phyloP scores from a whole-genome alignment of 106 monocot genomes.

The Dendrobium officinale region DNA sequence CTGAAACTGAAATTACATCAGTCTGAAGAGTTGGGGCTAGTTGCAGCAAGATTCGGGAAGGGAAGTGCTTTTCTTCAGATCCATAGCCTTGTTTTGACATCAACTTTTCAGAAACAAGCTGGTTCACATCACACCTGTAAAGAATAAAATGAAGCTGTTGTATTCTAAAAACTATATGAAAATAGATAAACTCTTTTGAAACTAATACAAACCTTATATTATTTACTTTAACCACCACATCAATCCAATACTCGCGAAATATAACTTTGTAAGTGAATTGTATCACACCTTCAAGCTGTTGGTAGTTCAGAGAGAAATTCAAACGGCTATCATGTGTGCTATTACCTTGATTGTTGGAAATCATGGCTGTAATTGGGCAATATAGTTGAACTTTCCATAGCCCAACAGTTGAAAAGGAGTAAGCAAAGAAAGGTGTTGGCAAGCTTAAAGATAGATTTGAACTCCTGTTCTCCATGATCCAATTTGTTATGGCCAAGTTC shows the following conservation, averaged over 20 bases:
- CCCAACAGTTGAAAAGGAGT: conserved; percentile 39
- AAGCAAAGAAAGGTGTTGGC: conserved; percentile 50
- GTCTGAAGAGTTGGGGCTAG: conserved; percentile 31
- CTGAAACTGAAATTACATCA: conserved; percentile 29
- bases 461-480: conserved; percentile 33
- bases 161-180: not conserved
- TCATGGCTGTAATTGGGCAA: conserved; percentile 68
- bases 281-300: conserved; percentile 49
- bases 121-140: conserved; percentile 30
- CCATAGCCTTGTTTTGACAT: conserved; percentile 31
- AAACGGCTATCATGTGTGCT: conserved; percentile 46
- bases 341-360: conserved; percentile 18
- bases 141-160: not conserved
- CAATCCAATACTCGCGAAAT: conserved; percentile 16
- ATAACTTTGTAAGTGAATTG: conserved; percentile 26
- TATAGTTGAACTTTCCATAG: conserved; percentile 82
- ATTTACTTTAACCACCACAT: conserved; percentile 21
- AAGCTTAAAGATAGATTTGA: conserved; percentile 23
- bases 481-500: conserved; percentile 61
- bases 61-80: conserved; percentile 46
- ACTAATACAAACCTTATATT: conserved; percentile 22
- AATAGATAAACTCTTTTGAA: not conserved
- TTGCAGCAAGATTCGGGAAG: conserved; percentile 29
- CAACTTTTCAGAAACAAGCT: conserved; percentile 27
- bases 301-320: conserved; percentile 64